A percentile compares a stretch with the other conserved stretches of the same genome.
Conservation (phyloP, 257 asterid species). For the Salvia miltiorrhiza region DNA sequence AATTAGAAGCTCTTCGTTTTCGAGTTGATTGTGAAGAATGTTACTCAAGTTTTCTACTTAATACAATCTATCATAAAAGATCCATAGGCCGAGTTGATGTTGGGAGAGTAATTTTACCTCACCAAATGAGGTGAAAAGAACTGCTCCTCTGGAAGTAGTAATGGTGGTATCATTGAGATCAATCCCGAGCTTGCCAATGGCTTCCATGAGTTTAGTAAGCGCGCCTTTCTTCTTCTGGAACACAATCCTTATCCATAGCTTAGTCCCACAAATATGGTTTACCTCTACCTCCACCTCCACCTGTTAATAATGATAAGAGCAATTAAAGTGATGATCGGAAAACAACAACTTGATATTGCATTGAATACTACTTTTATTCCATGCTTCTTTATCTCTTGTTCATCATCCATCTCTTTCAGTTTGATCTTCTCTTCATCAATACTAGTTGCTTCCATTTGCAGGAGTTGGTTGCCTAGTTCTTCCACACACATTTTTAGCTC, state of each 20-base stretch:
- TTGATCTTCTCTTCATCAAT: conserved; percentile 21
- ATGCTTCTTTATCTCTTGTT: conserved; percentile 41
- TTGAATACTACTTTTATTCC: conserved; percentile 39
- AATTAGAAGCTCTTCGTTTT: background rate
- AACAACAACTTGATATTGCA: background rate
- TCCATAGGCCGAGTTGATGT: background rate
- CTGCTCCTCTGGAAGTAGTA: conserved; percentile 55
- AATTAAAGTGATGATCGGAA: background rate
- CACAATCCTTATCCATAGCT: conserved; percentile 68
- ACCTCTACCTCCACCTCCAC: conserved; percentile 64
- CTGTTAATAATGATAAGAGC: conserved; percentile 18
- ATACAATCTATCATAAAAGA: background rate
- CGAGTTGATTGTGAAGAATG: background rate
- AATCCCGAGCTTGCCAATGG: conserved; percentile 56
- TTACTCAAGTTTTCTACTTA: too few relatives aligned
- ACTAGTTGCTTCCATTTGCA: conserved; percentile 40
- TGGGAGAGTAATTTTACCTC: conserved; percentile 39
- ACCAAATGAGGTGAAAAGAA: conserved; percentile 54
- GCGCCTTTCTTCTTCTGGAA: conserved; percentile 51
- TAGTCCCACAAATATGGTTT: conserved; percentile 41
- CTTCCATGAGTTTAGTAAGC: conserved; percentile 61
- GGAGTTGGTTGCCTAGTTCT: conserved; percentile 53
- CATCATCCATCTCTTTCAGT: conserved; percentile 20
- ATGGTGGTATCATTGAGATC: conserved; percentile 53
- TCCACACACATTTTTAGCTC: conserved; percentile 45